phyloP scores from a whole-genome alignment of 768 basidiomycete genomes.

The Gyrodon lividus region DNA sequence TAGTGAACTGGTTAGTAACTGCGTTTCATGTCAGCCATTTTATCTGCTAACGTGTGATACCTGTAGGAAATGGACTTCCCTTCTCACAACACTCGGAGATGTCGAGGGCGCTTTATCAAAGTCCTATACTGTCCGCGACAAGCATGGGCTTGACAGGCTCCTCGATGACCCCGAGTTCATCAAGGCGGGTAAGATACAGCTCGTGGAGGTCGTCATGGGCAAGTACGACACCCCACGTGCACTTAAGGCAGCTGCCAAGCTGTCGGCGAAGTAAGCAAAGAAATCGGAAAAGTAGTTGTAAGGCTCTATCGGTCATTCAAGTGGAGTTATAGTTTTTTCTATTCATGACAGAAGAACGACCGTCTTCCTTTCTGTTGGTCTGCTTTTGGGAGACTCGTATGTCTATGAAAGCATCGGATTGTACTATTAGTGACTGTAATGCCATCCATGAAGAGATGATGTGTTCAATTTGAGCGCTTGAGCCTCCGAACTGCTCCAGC shows the following conservation, averaged over 20 bases:
- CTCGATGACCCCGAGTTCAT: slow-evolving; percentile 64
- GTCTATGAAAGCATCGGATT: background rate
- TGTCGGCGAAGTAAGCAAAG: slow-evolving; percentile 16
- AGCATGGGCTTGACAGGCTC: slow-evolving; percentile 63
- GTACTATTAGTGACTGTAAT: background rate
- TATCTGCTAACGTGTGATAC: background rate
- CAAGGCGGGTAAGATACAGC: slow-evolving; percentile 63
- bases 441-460: too few species aligned
- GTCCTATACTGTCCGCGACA: slow-evolving; percentile 68
- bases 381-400: too few species aligned
- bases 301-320: background rate
- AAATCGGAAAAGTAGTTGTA: slow-evolving; percentile 21
- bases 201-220: slow-evolving; percentile 81
- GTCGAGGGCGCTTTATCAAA: slow-evolving; percentile 44
- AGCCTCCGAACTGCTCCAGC: too few species aligned
- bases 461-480: too few species aligned
- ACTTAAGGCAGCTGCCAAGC: slow-evolving; percentile 51
- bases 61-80: slow-evolving; percentile 58
- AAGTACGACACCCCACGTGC: slow-evolving; percentile 68
- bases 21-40: background rate
- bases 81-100: slow-evolving; percentile 62
- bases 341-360: too few species aligned
- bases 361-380: too few species aligned
- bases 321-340: background rate
- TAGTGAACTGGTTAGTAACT: slow-evolving; percentile 59